These are phyloP conservation scores for Lantana camara DNA, from an alignment of 257 asterid genomes.

Conservation along the genomic window DNA sequence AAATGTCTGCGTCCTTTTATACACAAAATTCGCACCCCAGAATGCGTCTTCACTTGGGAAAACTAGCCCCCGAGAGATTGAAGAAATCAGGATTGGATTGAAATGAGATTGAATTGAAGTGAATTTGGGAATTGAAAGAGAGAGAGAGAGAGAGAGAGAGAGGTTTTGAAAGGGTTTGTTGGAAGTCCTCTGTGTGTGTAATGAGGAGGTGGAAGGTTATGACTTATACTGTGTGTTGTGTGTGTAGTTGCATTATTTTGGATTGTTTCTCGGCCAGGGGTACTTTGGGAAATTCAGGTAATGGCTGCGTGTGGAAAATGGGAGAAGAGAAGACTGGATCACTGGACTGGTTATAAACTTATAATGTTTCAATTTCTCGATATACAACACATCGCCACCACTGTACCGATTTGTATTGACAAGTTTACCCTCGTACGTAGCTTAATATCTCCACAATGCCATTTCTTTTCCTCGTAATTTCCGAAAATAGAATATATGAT, in stretches of 20 bases:
- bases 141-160: neutral
- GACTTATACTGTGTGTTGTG: constrained; percentile 27
- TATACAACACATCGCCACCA: too few relatives aligned
- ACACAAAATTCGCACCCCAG: constrained; percentile 19
- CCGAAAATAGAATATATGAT: constrained; percentile 20
- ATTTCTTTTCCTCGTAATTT: constrained; percentile 32
- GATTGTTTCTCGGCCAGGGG: constrained; percentile 34
- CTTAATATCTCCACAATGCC: constrained; percentile 13
- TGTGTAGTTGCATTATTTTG: constrained; percentile 32
- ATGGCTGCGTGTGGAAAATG: constrained; percentile 18
- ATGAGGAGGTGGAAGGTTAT: constrained; percentile 36
- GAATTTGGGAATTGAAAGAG: constrained; percentile 29
- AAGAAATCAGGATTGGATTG: constrained; percentile 28
- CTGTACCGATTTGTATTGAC: constrained; percentile 18
- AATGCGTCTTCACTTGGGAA: constrained; percentile 20
- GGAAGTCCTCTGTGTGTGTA: constrained; percentile 18
- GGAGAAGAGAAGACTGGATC: constrained; percentile 20
- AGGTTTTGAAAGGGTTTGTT: constrained; percentile 44
- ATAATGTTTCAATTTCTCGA: constrained; percentile 8
- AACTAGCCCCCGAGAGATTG: constrained; percentile 25
- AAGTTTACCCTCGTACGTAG: constrained; percentile 17
- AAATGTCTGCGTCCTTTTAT: constrained; percentile 27
- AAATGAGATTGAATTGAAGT: constrained; percentile 36
- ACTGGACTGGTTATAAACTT: too few relatives aligned
- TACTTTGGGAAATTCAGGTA: constrained; percentile 16